Evolutionary conservation across 2,329 filamentous ascomycete genomes (phyloP), one percentile per base, ranked within the genome.

Genomic region (Talaromyces amestolkiae): DNA sequence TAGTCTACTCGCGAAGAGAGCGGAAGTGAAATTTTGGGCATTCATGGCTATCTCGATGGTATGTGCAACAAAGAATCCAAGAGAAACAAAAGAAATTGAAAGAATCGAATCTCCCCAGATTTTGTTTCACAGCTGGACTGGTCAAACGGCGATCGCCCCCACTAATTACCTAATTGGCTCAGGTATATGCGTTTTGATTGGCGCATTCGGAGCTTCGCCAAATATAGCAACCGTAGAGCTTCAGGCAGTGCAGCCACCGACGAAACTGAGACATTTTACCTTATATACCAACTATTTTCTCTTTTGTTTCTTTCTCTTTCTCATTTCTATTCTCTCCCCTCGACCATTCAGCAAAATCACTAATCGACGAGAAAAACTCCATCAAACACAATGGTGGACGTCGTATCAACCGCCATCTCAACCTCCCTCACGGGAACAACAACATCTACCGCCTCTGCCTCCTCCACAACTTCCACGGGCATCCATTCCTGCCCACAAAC

Each of bases 391-490:
- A 51, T 51, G 47, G 47, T 22, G 22, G 15, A 5, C 3, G 11
- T n/a, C 5, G 43, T 17, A 9, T n/a, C 56, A 13, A 58, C 37
- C 35, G 10, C 33, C 8, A 4, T 58, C 41, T 33, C 58, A 35
- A 22, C 15, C 7, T n/a, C 58, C 15, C 27, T 41, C 5, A 53
- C 8, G 3, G 35, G 45, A 5, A 24, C 49, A 4, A n/a, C 39
- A n/a, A 56, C 58, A 22, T 19, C 59, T 1, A 45, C 49, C 35
- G 27, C 33, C 39, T 58, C 54, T 45, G 47, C 54, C 51, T 8
- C 49, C 3, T 53, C 66, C 31, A 54, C 58, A n/a, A 70, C 72
- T 19, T 70, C 71, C 13, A 69, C 71, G 24, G 58, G 72, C n/a
- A 11, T 70, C 11, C 63, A 72, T 19, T 54, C 71, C 37, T 64